Base-by-base conservation (phyloP, 1,284 basidiomycete species). In the Abortiporus biennis region DNA sequence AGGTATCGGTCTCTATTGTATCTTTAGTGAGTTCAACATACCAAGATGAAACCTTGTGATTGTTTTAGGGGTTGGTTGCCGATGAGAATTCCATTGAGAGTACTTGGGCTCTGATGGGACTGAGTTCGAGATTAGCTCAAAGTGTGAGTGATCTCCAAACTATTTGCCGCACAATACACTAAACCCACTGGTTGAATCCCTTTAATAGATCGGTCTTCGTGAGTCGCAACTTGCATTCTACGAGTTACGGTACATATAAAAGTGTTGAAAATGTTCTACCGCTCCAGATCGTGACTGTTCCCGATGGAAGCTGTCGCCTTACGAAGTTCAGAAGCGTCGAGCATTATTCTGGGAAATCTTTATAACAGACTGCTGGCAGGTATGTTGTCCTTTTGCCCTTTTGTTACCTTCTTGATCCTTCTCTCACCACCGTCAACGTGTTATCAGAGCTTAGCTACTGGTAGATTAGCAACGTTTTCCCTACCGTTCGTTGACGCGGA, bases 311-410 rank as follows among this genome's bases (percentile, higher is more conserved):
- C 52, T 61, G 13, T 54, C 56, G 2, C 53, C 64, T 3, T 51
- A 58, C n/a, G 61, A 67, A 42, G 64, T 65, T 4, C 67, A 71
- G 44, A 62, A 66, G 42, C 61, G 69, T n/a, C 59, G 69, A 17
- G 59, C 61, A 25, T 55, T 71, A 3, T 71, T 70, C 49, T 72
- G 69, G 69, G 68, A 72, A 49, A 57, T 84, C 16, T 61, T 70
- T 35, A 66, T 65, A 29, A 56, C 54, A 27, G 49, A 63, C 47
- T 46, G 64, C 51, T 56, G 53, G 58, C 50, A 65, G 58, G 64
- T 63, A 51, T 27, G 62, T 57, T 15, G 23, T 21, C 4, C 2
- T 19, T 16, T 27, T 12, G 19, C 5, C 34, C 44, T 24, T 41
- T 4, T 5, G 20, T 24, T 6, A 42, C 41, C 23, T 20, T n/a